phyloP scores from a whole-genome alignment of 345 rosid species.

The Eucalyptus microcorys region DNA sequence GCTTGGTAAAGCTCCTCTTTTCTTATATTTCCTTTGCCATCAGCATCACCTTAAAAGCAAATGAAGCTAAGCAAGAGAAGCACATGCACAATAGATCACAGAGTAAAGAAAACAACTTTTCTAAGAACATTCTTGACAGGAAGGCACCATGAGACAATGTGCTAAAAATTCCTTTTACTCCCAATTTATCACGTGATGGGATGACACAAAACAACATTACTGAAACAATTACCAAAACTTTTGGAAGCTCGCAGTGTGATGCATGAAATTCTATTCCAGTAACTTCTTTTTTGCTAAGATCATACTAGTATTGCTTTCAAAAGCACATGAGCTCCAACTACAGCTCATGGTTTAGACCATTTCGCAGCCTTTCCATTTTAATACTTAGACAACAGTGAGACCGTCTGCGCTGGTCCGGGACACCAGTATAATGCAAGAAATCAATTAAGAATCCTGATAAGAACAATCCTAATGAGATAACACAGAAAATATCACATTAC shows the following conservation, averaged over 20 bases:
- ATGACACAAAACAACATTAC: not conserved
- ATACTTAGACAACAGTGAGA: not conserved
- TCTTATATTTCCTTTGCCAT: slow-evolving; percentile 70
- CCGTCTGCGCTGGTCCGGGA: not conserved
- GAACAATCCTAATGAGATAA: not conserved
- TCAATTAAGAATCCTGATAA: not conserved
- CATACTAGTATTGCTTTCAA: not conserved
- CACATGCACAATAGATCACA: not conserved
- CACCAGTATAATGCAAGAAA: not conserved
- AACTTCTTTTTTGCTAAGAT: not conserved
- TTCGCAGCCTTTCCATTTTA: not conserved
- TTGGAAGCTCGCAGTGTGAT: not conserved
- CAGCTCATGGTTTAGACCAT: not conserved
- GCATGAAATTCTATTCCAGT: not conserved
- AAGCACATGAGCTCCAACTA: not conserved
- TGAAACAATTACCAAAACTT: not conserved
- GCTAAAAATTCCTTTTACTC: not conserved
- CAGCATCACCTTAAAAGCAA: slow-evolving; percentile 47
- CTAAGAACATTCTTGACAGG: not conserved
- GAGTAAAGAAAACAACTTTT: not conserved
- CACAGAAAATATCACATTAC: slow-evolving; percentile 23
- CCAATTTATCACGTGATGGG: not conserved
- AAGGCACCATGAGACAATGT: not conserved
- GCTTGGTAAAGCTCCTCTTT: slow-evolving; percentile 56
- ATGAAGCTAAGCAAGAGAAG: not conserved